Evolutionary conservation across 2,329 filamentous ascomycete species (phyloP).

Genomic region (Cladosporium sp.): DNA sequence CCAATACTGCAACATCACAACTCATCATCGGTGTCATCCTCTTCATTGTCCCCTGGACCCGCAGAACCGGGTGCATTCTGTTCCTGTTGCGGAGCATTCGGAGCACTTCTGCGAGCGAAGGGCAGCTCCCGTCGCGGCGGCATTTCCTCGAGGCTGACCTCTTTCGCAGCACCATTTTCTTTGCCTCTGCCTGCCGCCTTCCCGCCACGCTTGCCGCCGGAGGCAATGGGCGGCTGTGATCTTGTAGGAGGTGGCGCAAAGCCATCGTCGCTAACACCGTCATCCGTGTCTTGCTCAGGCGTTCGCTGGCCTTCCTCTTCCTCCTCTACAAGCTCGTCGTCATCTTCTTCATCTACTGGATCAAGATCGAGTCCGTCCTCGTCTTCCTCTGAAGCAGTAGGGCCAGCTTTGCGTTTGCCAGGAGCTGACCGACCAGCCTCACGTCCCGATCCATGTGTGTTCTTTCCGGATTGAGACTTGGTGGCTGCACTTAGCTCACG

Average conservation of each 20-base stretch:
- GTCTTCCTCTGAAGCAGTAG: slow-evolving; percentile 16
- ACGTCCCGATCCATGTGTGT: neutral
- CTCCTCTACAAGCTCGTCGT: slow-evolving; percentile 38
- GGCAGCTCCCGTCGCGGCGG: slow-evolving; percentile 21
- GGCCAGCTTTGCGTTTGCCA: slow-evolving; percentile 28
- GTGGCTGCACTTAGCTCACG: slow-evolving; percentile 8
- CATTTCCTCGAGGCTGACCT: slow-evolving; percentile 13
- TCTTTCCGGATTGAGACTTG: neutral
- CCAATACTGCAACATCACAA: slow-evolving; percentile 14
- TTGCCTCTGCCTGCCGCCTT: neutral
- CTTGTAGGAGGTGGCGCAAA: slow-evolving; percentile 8
- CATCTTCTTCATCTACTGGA: slow-evolving; percentile 34
- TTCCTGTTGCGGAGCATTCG: too few relatives aligned
- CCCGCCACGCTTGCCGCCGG: neutral
- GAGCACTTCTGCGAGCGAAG: slow-evolving; percentile 3
- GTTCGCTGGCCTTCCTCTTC: slow-evolving; percentile 31
- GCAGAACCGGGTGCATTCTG: slow-evolving; percentile 7
- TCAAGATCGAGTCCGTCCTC: slow-evolving; percentile 39
- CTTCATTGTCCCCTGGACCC: slow-evolving; percentile 21
- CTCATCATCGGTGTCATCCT: slow-evolving; percentile 31
- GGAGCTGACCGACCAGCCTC: slow-evolving; percentile 24
- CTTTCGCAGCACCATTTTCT: slow-evolving; percentile 7
- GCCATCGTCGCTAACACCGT: slow-evolving; percentile 21
- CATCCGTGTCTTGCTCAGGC: slow-evolving; percentile 19
- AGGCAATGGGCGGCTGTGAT: neutral